These are phyloP conservation scores for Paramarasmius palmivorus DNA, from an alignment of 1,284 basidiomycete species.

Conservation along the genomic window DNA sequence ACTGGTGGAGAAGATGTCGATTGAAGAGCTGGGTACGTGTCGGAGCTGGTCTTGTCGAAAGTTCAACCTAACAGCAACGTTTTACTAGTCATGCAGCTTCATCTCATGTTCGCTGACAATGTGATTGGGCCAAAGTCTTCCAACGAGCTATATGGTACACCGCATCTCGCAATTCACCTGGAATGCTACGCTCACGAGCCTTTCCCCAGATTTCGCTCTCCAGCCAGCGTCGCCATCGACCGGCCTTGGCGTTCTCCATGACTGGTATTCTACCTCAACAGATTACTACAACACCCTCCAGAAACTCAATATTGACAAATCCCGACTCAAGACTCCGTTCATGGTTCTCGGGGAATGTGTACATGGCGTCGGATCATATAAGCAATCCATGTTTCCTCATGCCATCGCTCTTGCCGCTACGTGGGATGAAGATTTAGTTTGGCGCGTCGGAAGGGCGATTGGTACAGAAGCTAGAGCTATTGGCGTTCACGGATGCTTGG, in stretches of 20 bases:
- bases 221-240: constrained; percentile 18
- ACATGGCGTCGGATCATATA: constrained; percentile 30
- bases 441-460: constrained; percentile 26
- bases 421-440: constrained; percentile 25
- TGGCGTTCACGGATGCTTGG: constrained; percentile 29
- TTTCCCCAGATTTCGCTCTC: constrained; percentile 20
- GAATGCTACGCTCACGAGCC: background rate
- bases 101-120: constrained; percentile 30
- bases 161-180: background rate
- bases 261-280: constrained; percentile 26
- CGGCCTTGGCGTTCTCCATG: constrained; percentile 27
- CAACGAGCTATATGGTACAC: constrained; percentile 24
- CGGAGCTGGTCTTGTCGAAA: background rate
- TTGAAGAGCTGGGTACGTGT: constrained; percentile 21
- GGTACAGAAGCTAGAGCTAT: constrained; percentile 28
- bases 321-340: constrained; percentile 26
- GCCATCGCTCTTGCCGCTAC: constrained; percentile 24
- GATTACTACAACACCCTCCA: constrained; percentile 28
- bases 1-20: constrained; percentile 19
- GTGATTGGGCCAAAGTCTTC: constrained; percentile 27
- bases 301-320: constrained; percentile 23
- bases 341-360: constrained; percentile 28
- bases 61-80: background rate
- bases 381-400: constrained; percentile 29
- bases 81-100: constrained; percentile 24